Base-by-base conservation (phyloP, 2,329 filamentous ascomycete species). In the Diaporthe capsici region DNA sequence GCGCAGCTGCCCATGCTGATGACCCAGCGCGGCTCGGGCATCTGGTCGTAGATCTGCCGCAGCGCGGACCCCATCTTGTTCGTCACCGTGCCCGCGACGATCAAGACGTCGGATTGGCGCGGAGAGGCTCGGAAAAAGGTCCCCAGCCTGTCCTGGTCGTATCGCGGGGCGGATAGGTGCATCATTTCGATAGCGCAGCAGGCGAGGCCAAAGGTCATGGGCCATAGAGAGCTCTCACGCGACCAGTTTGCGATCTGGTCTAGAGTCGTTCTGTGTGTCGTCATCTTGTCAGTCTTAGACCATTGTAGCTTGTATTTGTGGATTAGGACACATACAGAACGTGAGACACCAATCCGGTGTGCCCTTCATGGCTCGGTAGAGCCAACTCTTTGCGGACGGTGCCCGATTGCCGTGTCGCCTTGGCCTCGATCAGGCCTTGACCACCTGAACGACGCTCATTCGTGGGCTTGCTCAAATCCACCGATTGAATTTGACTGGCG, bases 1-100 rank as follows among this genome's bases (percentile, higher is more conserved):
- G 92, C 92, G 81, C 92, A 94, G 73, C 88, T 92, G 7, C 92
- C 92, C 92, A 94, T 94, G 79, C 90, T 92, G 78, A 94, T 90
- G 25, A 88, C 95, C 95, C 95, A 97, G 82, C 94, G 90, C 25
- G 95, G 95, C 51, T 98, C 95, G 37, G 95, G 95, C 95, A 98
- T 98, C 88, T 98, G 95, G 85, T 98, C 95, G 87, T 98, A 98
- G 77, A 97, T 93, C 86, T 97, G 94, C 84, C 95, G 90, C 82
- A 98, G 87, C 44, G 95, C 95, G 2, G 95, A 95, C 0, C 94
- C 95, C 95, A 98, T 98, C 89, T 98, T 98, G 89, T 98, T 98
- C 80, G 95, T 97, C 77, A 98, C 90, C 37, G 95, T 98, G 76
- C 95, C 95, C 42, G 95, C 95, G 31, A 98, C 95, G 81, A 98